Evolutionary conservation across 148 eudicot genomes (phyloP).

Genomic region (Pouteria glomerata): DNA sequence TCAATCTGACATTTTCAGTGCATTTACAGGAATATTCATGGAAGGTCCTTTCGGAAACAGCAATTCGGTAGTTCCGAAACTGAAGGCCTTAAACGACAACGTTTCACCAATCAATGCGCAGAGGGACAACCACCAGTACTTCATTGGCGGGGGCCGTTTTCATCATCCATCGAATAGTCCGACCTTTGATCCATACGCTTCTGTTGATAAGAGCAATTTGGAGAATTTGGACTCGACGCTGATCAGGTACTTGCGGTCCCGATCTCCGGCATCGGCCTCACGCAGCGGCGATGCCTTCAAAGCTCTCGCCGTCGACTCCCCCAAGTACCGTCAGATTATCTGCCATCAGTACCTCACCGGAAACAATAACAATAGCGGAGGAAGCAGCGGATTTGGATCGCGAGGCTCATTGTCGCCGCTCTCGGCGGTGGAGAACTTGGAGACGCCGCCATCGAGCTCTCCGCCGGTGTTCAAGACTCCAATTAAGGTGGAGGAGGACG

Average conservation of each 20-base stretch:
- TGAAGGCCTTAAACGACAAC: constrained; percentile 18
- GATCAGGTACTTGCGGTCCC: constrained; percentile 28
- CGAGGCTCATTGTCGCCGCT: constrained; percentile 27
- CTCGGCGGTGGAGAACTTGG: constrained; percentile 24
- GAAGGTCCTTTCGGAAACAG: constrained; percentile 10
- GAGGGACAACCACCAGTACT: constrained; percentile 8
- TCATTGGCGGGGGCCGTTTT: not conserved
- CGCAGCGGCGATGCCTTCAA: constrained; percentile 1
- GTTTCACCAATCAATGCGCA: constrained; percentile 20
- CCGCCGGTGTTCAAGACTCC: constrained; percentile 23
- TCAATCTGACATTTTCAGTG: not conserved
- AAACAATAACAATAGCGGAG: constrained; percentile 3
- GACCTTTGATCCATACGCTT: constrained; percentile 24
- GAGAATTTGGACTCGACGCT: constrained; percentile 24
- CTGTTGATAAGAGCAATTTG: constrained; percentile 13
- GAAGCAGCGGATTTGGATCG: constrained; percentile 14
- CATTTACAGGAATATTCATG: constrained; percentile 10
- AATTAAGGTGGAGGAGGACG: constrained; percentile 53
- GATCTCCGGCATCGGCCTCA: constrained; percentile 14
- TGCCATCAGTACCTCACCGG: constrained; percentile 7
- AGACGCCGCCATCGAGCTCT: constrained; percentile 29
- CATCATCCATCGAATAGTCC: constrained; percentile 14
- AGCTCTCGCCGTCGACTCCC: constrained; percentile 6
- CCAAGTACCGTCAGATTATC: constrained; percentile 12
- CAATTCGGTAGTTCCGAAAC: constrained; percentile 16